Percentiles rank a stretch among this genome's conserved stretches.
Evolutionary conservation across 169 alveolate genomes (phyloP).

Genomic region (Babesia sp.): DNA sequence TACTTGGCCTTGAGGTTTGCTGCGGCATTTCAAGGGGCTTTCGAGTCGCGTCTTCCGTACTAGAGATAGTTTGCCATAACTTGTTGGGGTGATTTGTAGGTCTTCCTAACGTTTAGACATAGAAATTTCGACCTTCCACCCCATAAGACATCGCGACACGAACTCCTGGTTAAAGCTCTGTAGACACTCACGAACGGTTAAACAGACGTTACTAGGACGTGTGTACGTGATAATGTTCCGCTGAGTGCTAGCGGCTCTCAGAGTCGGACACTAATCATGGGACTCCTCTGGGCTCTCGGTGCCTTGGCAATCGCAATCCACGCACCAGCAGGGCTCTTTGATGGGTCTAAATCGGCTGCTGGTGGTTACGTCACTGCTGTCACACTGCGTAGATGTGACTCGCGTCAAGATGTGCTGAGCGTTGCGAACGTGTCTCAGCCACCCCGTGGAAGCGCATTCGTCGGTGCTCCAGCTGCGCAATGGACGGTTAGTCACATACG

Average conservation of each 20-base stretch:
- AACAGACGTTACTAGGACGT: background rate
- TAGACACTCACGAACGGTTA: no score
- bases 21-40: no score
- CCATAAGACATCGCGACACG: slow-evolving; percentile 4
- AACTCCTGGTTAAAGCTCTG: no score
- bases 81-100: background rate
- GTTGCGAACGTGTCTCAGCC: background rate
- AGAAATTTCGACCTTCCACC: slow-evolving; percentile 18
- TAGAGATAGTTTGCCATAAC: no score
- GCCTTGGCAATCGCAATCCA: slow-evolving; percentile 22
- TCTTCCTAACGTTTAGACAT: background rate
- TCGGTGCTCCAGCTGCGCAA: background rate
- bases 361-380: background rate
- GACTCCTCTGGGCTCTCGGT: slow-evolving; percentile 22
- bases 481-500: slow-evolving; percentile 23
- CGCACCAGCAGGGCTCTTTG: background rate
- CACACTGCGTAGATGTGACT: slow-evolving; percentile 5
- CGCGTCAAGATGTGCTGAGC: background rate
- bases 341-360: background rate
- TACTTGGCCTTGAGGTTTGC: no score
- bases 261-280: slow-evolving; percentile 34
- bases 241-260: slow-evolving; percentile 23
- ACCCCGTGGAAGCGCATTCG: slow-evolving; percentile 9
- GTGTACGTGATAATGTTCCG: slow-evolving; percentile 16
- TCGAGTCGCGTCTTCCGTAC: no score